These are phyloP conservation scores for Pseudisothecium myosuroides DNA, from an alignment of 225 moss, liverwort and hornwort genomes.

Conservation along the genomic window DNA sequence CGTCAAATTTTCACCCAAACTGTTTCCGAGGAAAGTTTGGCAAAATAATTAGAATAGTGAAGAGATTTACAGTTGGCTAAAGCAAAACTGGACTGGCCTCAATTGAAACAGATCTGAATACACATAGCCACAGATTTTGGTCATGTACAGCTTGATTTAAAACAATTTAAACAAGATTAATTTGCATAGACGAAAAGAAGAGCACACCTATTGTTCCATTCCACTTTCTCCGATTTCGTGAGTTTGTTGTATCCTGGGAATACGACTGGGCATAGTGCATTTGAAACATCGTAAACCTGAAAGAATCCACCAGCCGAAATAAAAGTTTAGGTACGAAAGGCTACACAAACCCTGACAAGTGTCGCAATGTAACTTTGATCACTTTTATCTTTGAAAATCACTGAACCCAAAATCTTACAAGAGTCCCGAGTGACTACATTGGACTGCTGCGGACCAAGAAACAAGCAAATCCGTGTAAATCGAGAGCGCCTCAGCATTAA, in stretches of 20 bases:
- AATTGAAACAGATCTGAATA: neutral
- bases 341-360: neutral
- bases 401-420: neutral
- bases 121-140: neutral
- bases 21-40: neutral
- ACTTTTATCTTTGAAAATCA: neutral
- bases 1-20: neutral
- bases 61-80: neutral
- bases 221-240: slow-evolving; percentile 42
- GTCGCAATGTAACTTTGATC: neutral
- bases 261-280: slow-evolving; percentile 32
- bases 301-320: neutral
- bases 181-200: neutral
- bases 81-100: neutral
- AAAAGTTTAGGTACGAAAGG: neutral
- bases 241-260: slow-evolving; percentile 49
- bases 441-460: neutral
- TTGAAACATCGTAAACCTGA: slow-evolving; percentile 63
- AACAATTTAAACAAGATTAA: neutral
- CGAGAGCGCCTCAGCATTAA: neutral
- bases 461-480: neutral
- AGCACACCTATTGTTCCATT: slow-evolving; percentile 85
- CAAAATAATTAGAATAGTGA: neutral
- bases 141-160: neutral
- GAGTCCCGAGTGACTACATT: neutral